phyloP scores from a whole-genome alignment of 2,329 filamentous ascomycete species.

The Chaetomiaceae sp. region DNA sequence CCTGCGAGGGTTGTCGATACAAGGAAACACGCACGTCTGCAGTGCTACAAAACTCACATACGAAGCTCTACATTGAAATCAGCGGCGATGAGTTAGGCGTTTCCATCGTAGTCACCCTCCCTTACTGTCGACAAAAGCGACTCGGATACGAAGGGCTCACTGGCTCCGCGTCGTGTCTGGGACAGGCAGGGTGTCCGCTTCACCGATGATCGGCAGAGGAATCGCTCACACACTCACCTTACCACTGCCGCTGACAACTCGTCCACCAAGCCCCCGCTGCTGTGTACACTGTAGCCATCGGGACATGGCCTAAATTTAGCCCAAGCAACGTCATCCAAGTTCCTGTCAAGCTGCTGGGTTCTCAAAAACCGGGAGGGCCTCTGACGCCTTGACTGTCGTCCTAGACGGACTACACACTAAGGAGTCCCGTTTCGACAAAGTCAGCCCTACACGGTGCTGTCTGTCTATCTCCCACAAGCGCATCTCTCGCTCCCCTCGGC shows the following conservation, averaged over 20 bases:
- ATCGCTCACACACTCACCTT: not conserved
- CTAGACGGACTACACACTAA: too few relatives aligned
- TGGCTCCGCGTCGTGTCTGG: slow-evolving; percentile 12
- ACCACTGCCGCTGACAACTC: slow-evolving; percentile 1
- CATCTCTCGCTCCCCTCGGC: not conserved
- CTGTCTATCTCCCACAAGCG: not conserved
- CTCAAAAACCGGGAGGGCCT: too few relatives aligned
- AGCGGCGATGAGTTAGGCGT: too few relatives aligned
- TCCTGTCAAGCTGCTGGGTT: not conserved
- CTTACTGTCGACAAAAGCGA: too few relatives aligned
- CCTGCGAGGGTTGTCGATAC: not conserved
- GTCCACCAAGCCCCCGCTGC: slow-evolving; percentile 9
- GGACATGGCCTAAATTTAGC: slow-evolving; percentile 24
- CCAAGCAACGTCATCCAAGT: slow-evolving; percentile 23
- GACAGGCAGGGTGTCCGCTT: slow-evolving; percentile 10
- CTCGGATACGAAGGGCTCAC: slow-evolving; percentile 7
- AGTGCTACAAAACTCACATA: too few relatives aligned
- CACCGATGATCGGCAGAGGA: slow-evolving; percentile 23
- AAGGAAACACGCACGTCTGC: not conserved
- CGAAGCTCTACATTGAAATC: too few relatives aligned
- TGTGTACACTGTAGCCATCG: slow-evolving; percentile 19
- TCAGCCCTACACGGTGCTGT: not conserved
- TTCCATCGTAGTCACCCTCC: slow-evolving; percentile 1
- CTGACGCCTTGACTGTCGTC: too few relatives aligned
- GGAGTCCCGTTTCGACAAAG: too few relatives aligned